phyloP scores from a whole-genome alignment of 768 basidiomycete species.

The Lentinula sp. region DNA sequence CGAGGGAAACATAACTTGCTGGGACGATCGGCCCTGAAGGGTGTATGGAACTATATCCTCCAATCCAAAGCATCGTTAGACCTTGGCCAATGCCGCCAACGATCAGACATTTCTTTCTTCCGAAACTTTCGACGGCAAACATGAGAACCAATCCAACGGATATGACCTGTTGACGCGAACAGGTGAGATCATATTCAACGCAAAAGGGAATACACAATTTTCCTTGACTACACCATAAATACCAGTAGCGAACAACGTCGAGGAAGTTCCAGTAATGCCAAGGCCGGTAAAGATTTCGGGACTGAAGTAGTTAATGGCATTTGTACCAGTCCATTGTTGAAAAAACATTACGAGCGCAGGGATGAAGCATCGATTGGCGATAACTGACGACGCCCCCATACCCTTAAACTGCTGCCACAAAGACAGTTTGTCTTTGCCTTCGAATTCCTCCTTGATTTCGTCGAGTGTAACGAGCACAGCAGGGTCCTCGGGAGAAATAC shows the following conservation, averaged over 20 bases:
- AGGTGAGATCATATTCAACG: not conserved
- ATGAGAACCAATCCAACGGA: constrained; percentile 31
- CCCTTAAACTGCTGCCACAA: constrained; percentile 28
- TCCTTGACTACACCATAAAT: constrained; percentile 14
- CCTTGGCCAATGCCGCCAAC: constrained; percentile 44
- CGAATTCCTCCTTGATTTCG: constrained; percentile 44
- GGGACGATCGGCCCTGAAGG: constrained; percentile 22
- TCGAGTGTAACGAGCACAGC: constrained; percentile 29
- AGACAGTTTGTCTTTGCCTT: constrained; percentile 29
- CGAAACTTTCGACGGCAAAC: constrained; percentile 42
- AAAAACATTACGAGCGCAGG: constrained; percentile 42
- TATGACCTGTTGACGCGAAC: constrained; percentile 25
- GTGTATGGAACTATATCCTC: constrained; percentile 31
- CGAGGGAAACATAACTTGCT: constrained; percentile 33
- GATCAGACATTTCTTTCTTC: constrained; percentile 43
- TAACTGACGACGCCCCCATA: constrained; percentile 38
- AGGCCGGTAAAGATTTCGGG: constrained; percentile 44
- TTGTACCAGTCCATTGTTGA: constrained; percentile 47
- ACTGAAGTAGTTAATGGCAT: constrained; percentile 50
- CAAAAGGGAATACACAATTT: constrained; percentile 22
- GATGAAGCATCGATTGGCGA: constrained; percentile 37
- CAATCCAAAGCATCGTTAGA: constrained; percentile 42
- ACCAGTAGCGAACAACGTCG: constrained; percentile 47
- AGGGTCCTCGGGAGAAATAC: constrained; percentile 25
- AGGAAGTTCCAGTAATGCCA: constrained; percentile 35